phyloP scores from a whole-genome alignment of 2,329 filamentous ascomycete species.

The Hypoxylon sp. region DNA sequence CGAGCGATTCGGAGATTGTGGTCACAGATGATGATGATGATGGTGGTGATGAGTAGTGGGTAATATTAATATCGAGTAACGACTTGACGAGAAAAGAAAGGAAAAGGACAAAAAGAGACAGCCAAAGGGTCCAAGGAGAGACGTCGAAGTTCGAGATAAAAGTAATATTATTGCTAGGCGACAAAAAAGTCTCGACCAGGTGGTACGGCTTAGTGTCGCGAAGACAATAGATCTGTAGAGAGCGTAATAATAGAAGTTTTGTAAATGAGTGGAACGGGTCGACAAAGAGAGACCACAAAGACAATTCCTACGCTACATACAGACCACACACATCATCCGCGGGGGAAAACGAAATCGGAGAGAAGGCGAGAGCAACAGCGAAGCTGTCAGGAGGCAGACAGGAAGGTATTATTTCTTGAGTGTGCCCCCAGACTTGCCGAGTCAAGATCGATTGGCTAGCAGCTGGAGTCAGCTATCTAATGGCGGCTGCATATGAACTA shows the following conservation, averaged over 20 bases:
- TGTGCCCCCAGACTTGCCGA: conserved; percentile 40
- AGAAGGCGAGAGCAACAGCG: conserved; percentile 41
- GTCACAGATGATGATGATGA: no score
- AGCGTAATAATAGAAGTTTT: conserved; percentile 42
- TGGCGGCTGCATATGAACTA: conserved; percentile 48
- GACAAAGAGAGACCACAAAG: conserved; percentile 43
- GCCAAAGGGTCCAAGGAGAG: conserved; percentile 42
- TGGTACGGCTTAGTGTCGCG: conserved; percentile 43
- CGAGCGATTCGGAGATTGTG: conserved; percentile 36
- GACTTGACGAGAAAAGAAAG: conserved; percentile 28
- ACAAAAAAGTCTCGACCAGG: conserved; percentile 38
- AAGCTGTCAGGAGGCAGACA: conserved; percentile 45
- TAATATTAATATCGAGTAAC: conserved; percentile 34
- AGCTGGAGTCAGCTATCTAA: conserved; percentile 44
- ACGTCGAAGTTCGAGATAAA: conserved; percentile 37
- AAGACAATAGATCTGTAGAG: conserved; percentile 42
- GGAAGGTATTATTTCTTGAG: conserved; percentile 49
- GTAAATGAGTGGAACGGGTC: conserved; percentile 42
- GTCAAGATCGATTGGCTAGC: conserved; percentile 51
- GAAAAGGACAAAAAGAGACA: conserved; percentile 37
- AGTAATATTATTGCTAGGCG: conserved; percentile 41
- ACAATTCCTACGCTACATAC: conserved; percentile 44
- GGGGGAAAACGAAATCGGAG: conserved; percentile 44
- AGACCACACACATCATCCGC: conserved; percentile 46
- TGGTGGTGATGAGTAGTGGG: conserved; percentile 25